These are phyloP conservation scores for Plenodomus tracheiphilus DNA, from an alignment of 2,329 filamentous ascomycete species.

Conservation along the genomic window DNA sequence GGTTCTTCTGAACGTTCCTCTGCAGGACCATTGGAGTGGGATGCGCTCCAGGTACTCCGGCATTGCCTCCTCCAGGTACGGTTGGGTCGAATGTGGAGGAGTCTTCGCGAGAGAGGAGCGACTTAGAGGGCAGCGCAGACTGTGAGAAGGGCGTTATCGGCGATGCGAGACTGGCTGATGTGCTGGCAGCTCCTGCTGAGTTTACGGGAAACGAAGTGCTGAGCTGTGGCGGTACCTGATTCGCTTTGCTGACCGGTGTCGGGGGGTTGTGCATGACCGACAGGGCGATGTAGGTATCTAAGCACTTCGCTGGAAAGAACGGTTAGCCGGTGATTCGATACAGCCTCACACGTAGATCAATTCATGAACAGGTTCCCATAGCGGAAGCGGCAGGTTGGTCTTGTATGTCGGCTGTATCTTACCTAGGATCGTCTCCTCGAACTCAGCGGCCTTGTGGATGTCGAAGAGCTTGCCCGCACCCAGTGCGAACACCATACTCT, in stretches of 20 bases:
- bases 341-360: neutral
- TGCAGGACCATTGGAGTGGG: slow-evolving; percentile 69
- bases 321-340: slow-evolving; percentile 13
- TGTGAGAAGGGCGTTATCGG: slow-evolving; percentile 96
- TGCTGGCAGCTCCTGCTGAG: slow-evolving; percentile 66
- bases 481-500: slow-evolving; percentile 97
- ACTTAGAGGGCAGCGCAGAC: slow-evolving; percentile 90
- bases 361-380: neutral
- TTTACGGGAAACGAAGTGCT: slow-evolving; percentile 77
- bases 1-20: slow-evolving; percentile 73
- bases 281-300: slow-evolving; percentile 94
- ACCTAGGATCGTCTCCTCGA: slow-evolving; percentile 97
- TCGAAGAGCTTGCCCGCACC: slow-evolving; percentile 95
- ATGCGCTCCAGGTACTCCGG: slow-evolving; percentile 56
- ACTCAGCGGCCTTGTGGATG: slow-evolving; percentile 87
- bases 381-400: neutral
- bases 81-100: slow-evolving; percentile 64
- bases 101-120: slow-evolving; percentile 81
- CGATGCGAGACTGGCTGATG: slow-evolving; percentile 71
- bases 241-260: slow-evolving; percentile 52
- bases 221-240: slow-evolving; percentile 65
- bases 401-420: slow-evolving; percentile 28
- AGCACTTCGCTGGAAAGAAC: slow-evolving; percentile 71
- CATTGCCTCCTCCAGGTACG: slow-evolving; percentile 60
- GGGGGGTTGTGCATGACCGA: slow-evolving; percentile 64